Base-by-base conservation (phyloP, 2,329 filamentous ascomycete genomes). In the Cytospora chrysosperma region DNA sequence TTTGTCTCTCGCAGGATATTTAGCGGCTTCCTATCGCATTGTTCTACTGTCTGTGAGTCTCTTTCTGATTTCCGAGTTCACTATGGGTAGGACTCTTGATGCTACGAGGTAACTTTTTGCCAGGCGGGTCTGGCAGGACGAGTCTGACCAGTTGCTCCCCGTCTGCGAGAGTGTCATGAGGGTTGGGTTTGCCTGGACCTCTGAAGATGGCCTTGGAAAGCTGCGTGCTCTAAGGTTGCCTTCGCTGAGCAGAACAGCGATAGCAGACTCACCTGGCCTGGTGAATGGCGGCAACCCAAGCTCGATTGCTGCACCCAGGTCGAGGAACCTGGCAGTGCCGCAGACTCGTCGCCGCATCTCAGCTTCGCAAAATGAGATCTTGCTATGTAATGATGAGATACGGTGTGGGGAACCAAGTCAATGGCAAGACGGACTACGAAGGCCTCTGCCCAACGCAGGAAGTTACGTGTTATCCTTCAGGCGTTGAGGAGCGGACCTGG, bases 11-110 rank as follows among this genome's bases (percentile, higher is more conserved):
- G 43, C 43, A 47, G 43, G 43, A 12, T 47, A 9, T 47, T n/a
- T 10, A n/a, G 43, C 43, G 57, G 30, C 37, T 74, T 63, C 58
- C 72, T 62, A 67, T 79, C 71, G 76, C 77, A 82, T n/a, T 75
- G 76, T 3, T 78, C 66, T 1, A 75, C 73, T 4, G 71, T 77
- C 5, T 74, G 71, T 58, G 77, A 78, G 47, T 77, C 70, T 27
- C 72, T 62, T 2, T 66, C 63, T 30, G 72, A 63, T 53, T 69
- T 54, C 1, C 0, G 70, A 68, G 64, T 72, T 73, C 28, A 67
- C 67, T 0, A 62, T 55, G 37, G 67, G 67, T 37, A 70, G 62
- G 12, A 71, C 62, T 19, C 66, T 55, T 37, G 59, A 50, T 15
- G 72, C 59, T 1, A 68, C 24, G 2, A 70, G 70, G 10, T 72